phyloP scores from a whole-genome alignment of 352 stramenopile species.

The Phytophthora syringae region DNA sequence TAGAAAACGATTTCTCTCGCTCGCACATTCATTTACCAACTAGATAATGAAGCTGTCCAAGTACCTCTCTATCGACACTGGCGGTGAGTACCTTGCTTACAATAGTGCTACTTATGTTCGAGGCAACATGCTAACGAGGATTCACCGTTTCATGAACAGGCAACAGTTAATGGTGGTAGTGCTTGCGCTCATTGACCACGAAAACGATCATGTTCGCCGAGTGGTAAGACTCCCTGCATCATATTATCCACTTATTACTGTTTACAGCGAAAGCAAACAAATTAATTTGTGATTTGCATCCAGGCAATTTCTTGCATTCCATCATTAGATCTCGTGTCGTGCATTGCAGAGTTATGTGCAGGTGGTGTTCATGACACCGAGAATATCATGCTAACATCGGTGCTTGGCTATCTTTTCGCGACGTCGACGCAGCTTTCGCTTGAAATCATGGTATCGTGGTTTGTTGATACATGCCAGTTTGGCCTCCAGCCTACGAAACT shows the following conservation, averaged over 20 bases:
- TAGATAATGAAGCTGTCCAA: slow-evolving; percentile 21
- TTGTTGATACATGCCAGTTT: slow-evolving; percentile 43
- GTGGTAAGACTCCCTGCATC: slow-evolving; percentile 18
- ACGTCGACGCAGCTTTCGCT: slow-evolving; percentile 15
- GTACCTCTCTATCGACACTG: slow-evolving; percentile 29
- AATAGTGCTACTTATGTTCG: not conserved
- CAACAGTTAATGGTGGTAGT: slow-evolving; percentile 33
- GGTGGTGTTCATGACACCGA: not conserved
- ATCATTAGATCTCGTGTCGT: slow-evolving; percentile 29
- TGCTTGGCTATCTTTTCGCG: slow-evolving; percentile 35
- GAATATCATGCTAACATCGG: slow-evolving; percentile 8
- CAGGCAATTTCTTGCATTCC: slow-evolving; percentile 42
- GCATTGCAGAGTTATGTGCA: slow-evolving; percentile 23
- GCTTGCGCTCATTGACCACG: slow-evolving; percentile 22
- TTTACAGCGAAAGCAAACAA: not conserved
- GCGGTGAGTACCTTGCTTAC: slow-evolving; percentile 27
- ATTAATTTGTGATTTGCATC: not conserved
- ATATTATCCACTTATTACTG: not conserved
- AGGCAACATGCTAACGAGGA: slow-evolving; percentile 7
- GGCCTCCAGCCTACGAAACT: slow-evolving; percentile 1
- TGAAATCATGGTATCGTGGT: slow-evolving; percentile 32
- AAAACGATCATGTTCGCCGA: slow-evolving; percentile 15
- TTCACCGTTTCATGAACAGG: slow-evolving; percentile 20
- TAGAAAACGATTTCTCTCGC: slow-evolving; percentile 35
- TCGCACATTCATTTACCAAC: slow-evolving; percentile 40